Evolutionary conservation across 371 early-diverging fungal genomes (phyloP).

Genomic region (Syncephalastrum monosporum): DNA sequence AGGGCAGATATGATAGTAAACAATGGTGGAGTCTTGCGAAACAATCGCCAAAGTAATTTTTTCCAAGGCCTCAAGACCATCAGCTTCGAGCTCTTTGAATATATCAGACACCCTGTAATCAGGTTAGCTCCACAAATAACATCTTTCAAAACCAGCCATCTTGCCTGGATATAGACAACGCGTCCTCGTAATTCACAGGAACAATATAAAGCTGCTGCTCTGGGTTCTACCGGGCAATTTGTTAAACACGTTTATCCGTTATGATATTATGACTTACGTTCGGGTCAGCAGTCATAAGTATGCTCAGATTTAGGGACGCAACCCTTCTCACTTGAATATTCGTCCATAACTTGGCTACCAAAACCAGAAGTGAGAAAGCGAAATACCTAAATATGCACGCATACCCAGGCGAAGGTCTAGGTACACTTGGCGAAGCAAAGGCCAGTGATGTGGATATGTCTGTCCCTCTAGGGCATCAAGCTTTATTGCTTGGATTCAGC

Average conservation of each 20-base stretch:
- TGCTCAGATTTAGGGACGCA: neutral
- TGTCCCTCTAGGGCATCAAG: conserved; percentile 7
- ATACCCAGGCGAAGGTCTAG: conserved; percentile 13
- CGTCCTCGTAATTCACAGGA: conserved; percentile 8
- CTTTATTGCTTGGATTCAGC: neutral
- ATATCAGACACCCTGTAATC: conserved; percentile 10
- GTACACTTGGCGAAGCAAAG: conserved; percentile 13
- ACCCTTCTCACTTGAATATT: neutral
- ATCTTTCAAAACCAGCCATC: neutral
- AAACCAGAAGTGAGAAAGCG: no score
- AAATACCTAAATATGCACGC: no score
- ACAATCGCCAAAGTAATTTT: conserved; percentile 44
- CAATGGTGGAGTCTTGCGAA: conserved; percentile 43
- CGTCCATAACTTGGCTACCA: conserved; percentile 13
- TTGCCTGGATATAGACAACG: conserved; percentile 10
- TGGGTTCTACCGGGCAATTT: neutral
- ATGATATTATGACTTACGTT: neutral
- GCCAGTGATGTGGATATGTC: conserved; percentile 10
- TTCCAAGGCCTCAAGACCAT: conserved; percentile 4
- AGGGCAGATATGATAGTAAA: conserved; percentile 39
- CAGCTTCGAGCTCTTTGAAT: conserved; percentile 13
- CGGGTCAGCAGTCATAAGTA: conserved; percentile 7
- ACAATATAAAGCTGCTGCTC: conserved; percentile 10
- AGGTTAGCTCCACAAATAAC: neutral
- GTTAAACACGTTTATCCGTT: neutral